Evolutionary conservation across 2,329 filamentous ascomycete species (phyloP).

Genomic region (Phyllachora maydis): DNA sequence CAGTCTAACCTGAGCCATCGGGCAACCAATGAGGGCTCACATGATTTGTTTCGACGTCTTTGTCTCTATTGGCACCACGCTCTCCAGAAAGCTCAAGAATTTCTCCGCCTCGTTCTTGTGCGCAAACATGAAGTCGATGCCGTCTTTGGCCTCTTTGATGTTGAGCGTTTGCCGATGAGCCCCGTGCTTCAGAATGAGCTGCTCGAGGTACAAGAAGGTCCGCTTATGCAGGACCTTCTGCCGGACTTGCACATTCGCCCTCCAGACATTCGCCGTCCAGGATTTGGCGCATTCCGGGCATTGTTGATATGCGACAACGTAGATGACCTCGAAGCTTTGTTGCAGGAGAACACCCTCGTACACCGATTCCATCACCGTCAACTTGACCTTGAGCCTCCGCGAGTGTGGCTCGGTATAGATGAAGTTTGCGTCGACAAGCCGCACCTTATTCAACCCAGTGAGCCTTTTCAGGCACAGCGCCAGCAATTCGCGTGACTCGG

Average conservation of each 20-base stretch:
- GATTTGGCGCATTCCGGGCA: constrained; percentile 91
- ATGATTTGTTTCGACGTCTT: constrained; percentile 46
- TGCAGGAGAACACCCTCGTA: constrained; percentile 52
- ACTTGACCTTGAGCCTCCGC: constrained; percentile 76
- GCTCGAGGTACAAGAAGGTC: constrained; percentile 52
- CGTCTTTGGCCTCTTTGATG: constrained; percentile 92
- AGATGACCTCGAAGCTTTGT: constrained; percentile 89
- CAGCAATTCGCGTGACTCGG: constrained; percentile 80
- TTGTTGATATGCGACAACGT: constrained; percentile 76
- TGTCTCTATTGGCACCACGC: constrained; percentile 45
- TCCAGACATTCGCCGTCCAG: constrained; percentile 91
- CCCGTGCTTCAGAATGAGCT: constrained; percentile 84
- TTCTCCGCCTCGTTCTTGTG: constrained; percentile 74
- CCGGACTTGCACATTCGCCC: constrained; percentile 80
- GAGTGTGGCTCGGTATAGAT: constrained; percentile 98
- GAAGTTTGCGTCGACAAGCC: constrained; percentile 89
- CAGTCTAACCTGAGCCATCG: too few relatives aligned
- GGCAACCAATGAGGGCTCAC: too few relatives aligned
- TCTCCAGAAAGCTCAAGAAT: constrained; percentile 58
- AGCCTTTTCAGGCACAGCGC: constrained; percentile 82
- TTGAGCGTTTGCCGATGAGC: constrained; percentile 90
- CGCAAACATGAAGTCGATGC: constrained; percentile 89
- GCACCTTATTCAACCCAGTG: constrained; percentile 66
- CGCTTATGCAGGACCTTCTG: constrained; percentile 96
- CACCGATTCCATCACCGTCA: constrained; percentile 65